phyloP scores from a whole-genome alignment of 805 yeast species.

The Candida sakaeoensis region DNA sequence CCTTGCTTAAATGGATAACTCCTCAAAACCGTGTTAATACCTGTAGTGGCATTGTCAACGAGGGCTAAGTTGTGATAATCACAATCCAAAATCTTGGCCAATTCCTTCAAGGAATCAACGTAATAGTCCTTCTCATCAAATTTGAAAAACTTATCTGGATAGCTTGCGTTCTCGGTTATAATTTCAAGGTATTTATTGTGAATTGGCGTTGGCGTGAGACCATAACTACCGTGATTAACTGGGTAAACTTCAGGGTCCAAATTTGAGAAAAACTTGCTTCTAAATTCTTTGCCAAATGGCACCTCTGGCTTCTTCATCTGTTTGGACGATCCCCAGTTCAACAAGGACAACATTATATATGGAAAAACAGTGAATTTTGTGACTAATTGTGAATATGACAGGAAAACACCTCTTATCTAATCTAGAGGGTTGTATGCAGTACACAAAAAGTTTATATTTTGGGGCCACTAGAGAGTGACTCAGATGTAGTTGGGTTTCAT shows the following conservation, averaged over 20 bases:
- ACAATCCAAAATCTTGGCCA: slow-evolving; percentile 40
- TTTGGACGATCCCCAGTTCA: neutral
- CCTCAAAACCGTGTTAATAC: slow-evolving; percentile 54
- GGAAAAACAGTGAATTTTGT: neutral
- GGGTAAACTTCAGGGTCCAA: slow-evolving; percentile 39
- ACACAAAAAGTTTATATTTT: no score
- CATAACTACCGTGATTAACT: slow-evolving; percentile 66
- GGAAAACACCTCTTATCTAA: no score
- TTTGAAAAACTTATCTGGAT: slow-evolving; percentile 47
- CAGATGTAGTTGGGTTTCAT: no score
- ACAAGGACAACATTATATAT: slow-evolving; percentile 1
- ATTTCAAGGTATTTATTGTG: slow-evolving; percentile 30
- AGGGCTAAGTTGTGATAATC: slow-evolving; percentile 48
- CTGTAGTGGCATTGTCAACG: slow-evolving; percentile 58
- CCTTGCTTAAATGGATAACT: slow-evolving; percentile 48
- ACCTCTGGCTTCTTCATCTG: slow-evolving; percentile 3
- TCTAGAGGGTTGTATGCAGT: neutral
- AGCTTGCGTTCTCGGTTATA: slow-evolving; percentile 21
- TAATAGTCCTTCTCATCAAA: slow-evolving; percentile 13
- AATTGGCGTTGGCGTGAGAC: slow-evolving; percentile 50
- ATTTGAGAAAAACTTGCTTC: slow-evolving; percentile 42
- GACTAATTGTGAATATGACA: neutral
- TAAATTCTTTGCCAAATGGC: slow-evolving; percentile 50
- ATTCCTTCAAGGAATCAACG: slow-evolving; percentile 33
- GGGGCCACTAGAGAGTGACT: no score